Evolutionary conservation across 1,139 yeast genomes (phyloP), one percentile per base, ranked within the genome.

Genomic region (Geotrichum phurueaensis): DNA sequence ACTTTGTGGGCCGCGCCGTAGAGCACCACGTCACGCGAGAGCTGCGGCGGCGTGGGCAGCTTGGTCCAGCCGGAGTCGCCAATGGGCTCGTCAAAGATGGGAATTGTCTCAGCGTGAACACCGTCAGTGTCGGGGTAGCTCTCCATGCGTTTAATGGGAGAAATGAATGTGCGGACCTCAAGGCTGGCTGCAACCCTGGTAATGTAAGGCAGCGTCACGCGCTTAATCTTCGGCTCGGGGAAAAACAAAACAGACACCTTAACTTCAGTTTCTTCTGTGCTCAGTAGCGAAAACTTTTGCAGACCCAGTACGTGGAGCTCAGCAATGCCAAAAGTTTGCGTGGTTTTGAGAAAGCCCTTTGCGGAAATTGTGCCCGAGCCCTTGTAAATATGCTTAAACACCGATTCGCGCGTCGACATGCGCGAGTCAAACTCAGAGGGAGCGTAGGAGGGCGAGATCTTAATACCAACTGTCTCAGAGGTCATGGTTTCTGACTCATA

Each of bases 291-390:
- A 25, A 48, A 18, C 47, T 39, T 55, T 29, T 60, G 63, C 12
- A 60, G 36, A 3, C 63, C 63, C 33, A 61, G 29, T 5, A 61
- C 54, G 20, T 61, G 63, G 25, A 61, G 23, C 27, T 61, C 63
- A 1, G 54, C 60, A 49, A 59, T 52, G 4, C 63, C 63, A 7
- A 56, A 39, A n/a, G 31, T 53, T 20, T 20, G 27, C 4, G 51
- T 47, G 23, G 50, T 58, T 7, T 56, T 48, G 33, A 60, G 49
- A 22, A 60, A 48, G 7, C 60, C 59, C n/a, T 50, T 48, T 4
- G 27, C 53, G 13, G 48, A 20, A 36, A 58, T 49, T 13, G 52
- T 27, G 1, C 39, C 57, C 7, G 54, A 48, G 9, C 29, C 57
- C 29, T 58, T 58, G 48, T 53, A 58, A 18, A 58, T 52, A n/a